Evolutionary conservation across 176 grass and related monocot genomes (phyloP), one percentile per base, ranked within the genome.

Genomic region (Eragrostis nindensis): DNA sequence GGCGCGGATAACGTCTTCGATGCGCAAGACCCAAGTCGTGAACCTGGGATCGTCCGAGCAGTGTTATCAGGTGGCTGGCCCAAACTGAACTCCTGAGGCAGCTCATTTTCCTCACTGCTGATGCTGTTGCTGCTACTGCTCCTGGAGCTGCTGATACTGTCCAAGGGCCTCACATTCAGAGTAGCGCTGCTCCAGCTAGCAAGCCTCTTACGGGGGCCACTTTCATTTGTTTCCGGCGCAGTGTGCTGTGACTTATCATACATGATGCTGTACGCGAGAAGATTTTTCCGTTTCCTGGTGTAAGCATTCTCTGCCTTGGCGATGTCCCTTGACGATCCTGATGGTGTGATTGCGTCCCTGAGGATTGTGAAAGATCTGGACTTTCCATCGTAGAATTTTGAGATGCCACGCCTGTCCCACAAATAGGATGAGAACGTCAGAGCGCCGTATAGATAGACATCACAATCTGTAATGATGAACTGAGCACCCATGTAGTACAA

Each of bases 321-420:
- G 36, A 94, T 87, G 62, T 85, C 89, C 79, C 74, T 89, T 62
- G 80, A 69, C 30, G 89, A 91, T 22, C 72, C 49, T 40, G 86
- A 91, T 46, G 77, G 55, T 30, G 80, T 70, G 11, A 89, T 26
- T 53, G 88, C 89, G 70, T 76, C 76, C 25, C 39, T 57, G 14
- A 94, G 86, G 68, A 81, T 75, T 29, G 80, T 79, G 68, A 89
- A 94, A 45, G 92, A 94, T 82, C 81, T 89, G 27, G 92, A 94
- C 83, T 86, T 94, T 26, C 92, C 92, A 17, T 66, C 77, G 52
- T 91, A 94, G 77, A 94, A 94, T 52, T 84, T 89, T 12, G 92
- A 94, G 45, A 94, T 85, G 52, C 86, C 61, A 82, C 68, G 86
- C 80, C 92, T 94, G 71, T n/a, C 1, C 9, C 50, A 50, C 41